A percentile compares a stretch with the other conserved stretches of the same genome.
These are phyloP conservation scores for Malassezia brasiliensis DNA, from an alignment of 1,284 basidiomycete species.

Conservation along the genomic window DNA sequence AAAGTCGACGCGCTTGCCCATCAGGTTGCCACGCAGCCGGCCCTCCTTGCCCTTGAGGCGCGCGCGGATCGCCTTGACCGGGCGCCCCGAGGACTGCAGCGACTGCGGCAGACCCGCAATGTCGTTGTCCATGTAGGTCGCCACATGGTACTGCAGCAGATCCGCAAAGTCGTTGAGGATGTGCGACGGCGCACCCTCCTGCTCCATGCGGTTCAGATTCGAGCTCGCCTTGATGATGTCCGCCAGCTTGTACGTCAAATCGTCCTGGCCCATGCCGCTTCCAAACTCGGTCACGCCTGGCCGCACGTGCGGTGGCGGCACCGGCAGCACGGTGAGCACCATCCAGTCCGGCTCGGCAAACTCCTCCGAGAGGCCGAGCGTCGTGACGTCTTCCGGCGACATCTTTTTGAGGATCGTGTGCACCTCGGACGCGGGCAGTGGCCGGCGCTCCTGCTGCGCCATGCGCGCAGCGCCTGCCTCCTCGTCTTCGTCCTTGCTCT, in stretches of 20 bases:
- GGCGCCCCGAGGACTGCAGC: conserved; percentile 90
- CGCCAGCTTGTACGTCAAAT: conserved; percentile 94
- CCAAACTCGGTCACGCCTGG: conserved; percentile 96
- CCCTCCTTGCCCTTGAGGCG: conserved; percentile 98
- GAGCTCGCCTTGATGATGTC: conserved; percentile 94
- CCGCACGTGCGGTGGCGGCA: conserved; percentile 93
- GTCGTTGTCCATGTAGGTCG: conserved; percentile 99
- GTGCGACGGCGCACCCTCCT: conserved; percentile 91
- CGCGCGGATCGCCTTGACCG: conserved; percentile 95
- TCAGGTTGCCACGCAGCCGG: conserved; percentile 90
- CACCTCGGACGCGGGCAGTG: conserved; percentile 77
- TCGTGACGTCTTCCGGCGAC: conserved; percentile 72
- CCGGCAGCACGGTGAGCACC: conserved; percentile 94
- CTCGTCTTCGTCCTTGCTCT: conserved; percentile 74
- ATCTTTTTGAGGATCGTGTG: conserved; percentile 59
- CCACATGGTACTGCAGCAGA: conserved; percentile 84
- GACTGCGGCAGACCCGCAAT: conserved; percentile 97
- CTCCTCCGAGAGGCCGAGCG: conserved; percentile 85
- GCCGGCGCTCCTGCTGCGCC: conserved; percentile 81
- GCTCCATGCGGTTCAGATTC: conserved; percentile 82
- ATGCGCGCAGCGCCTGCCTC: conserved; percentile 51
- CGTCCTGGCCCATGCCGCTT: conserved; percentile 90
- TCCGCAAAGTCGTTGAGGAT: conserved; percentile 95
- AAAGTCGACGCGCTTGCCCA: conserved; percentile 99
- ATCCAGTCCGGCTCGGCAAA: conserved; percentile 99